Conservation (phyloP, 345 rosid species). For the Melastoma malabathricum region DNA sequence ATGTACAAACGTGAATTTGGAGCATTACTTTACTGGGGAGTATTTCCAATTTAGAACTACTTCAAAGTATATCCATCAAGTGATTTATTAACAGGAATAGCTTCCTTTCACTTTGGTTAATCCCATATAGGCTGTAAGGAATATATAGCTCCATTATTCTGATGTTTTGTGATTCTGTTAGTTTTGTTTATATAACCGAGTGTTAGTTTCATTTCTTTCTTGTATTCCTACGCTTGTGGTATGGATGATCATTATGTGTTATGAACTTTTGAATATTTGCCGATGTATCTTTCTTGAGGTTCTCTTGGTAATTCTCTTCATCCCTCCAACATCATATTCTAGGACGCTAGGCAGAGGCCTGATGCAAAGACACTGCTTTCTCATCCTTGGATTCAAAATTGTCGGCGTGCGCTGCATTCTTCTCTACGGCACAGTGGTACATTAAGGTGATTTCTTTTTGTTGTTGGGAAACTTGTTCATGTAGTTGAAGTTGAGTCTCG, state of each 20-base stretch:
- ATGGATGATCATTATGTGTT: too few relatives aligned
- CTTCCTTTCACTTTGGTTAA: too few relatives aligned
- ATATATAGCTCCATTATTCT: too few relatives aligned
- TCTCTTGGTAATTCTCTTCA: slow-evolving; percentile 5
- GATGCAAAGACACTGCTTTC: slow-evolving; percentile 99
- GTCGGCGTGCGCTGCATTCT: slow-evolving; percentile 78
- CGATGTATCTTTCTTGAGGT: slow-evolving; percentile 2
- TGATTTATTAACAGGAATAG: too few relatives aligned
- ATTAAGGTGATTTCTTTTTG: slow-evolving; percentile 31
- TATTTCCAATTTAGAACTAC: too few relatives aligned
- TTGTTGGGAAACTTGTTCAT: neutral
- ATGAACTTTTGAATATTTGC: too few relatives aligned
- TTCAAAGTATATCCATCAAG: too few relatives aligned
- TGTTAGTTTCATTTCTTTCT: too few relatives aligned
- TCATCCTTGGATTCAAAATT: slow-evolving; percentile 95
- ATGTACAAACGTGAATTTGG: neutral
- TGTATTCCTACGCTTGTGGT: too few relatives aligned
- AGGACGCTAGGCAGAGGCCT: slow-evolving; percentile 98
- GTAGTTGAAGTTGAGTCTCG: neutral
- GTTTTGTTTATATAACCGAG: too few relatives aligned
- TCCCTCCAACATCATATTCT: slow-evolving; percentile 12
- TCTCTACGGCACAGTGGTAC: slow-evolving; percentile 76
- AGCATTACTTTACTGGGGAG: neutral
- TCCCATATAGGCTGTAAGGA: too few relatives aligned
- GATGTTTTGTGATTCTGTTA: too few relatives aligned